phyloP scores from a whole-genome alignment of 2,329 filamentous ascomycete species.

The Aspergillus ochraceoroseus region DNA sequence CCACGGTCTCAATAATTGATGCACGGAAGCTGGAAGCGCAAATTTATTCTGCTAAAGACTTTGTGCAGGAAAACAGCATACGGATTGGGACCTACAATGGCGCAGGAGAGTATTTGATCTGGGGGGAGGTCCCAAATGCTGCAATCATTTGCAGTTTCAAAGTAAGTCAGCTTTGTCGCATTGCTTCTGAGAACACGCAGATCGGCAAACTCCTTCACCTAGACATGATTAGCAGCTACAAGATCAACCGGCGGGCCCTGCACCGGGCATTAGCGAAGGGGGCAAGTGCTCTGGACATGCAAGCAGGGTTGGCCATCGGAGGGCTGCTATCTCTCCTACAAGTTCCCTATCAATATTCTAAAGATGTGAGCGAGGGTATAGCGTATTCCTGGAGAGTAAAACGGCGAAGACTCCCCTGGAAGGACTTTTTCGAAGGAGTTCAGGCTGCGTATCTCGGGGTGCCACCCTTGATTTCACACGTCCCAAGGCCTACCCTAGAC shows the following conservation, averaged over 20 bases:
- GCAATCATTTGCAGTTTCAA: slow-evolving; percentile 31
- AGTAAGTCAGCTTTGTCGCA: slow-evolving; percentile 21
- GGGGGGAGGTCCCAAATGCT: slow-evolving; percentile 26
- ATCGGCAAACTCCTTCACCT: slow-evolving; percentile 30
- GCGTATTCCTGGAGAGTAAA: slow-evolving; percentile 22
- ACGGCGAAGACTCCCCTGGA: slow-evolving; percentile 10
- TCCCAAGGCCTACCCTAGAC: neutral
- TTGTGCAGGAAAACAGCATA: slow-evolving; percentile 20
- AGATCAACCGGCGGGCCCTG: slow-evolving; percentile 12
- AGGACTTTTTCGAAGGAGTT: slow-evolving; percentile 17
- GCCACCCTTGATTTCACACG: neutral
- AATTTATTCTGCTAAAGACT: slow-evolving; percentile 27
- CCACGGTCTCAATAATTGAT: slow-evolving; percentile 32
- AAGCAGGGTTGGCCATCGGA: slow-evolving; percentile 22
- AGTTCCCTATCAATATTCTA: slow-evolving; percentile 23
- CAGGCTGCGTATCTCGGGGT: slow-evolving; percentile 10
- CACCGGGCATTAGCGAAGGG: slow-evolving; percentile 15
- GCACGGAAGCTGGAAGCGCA: slow-evolving; percentile 20
- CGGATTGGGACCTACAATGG: slow-evolving; percentile 27
- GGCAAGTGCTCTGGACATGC: slow-evolving; percentile 12
- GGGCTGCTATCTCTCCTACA: slow-evolving; percentile 21
- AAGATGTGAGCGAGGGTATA: slow-evolving; percentile 23
- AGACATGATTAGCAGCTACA: slow-evolving; percentile 9
- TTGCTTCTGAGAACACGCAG: slow-evolving; percentile 15
- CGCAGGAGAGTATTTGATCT: slow-evolving; percentile 33